These are phyloP conservation scores for Postia placenta DNA, from an alignment of 768 basidiomycete genomes.

Conservation along the genomic window DNA sequence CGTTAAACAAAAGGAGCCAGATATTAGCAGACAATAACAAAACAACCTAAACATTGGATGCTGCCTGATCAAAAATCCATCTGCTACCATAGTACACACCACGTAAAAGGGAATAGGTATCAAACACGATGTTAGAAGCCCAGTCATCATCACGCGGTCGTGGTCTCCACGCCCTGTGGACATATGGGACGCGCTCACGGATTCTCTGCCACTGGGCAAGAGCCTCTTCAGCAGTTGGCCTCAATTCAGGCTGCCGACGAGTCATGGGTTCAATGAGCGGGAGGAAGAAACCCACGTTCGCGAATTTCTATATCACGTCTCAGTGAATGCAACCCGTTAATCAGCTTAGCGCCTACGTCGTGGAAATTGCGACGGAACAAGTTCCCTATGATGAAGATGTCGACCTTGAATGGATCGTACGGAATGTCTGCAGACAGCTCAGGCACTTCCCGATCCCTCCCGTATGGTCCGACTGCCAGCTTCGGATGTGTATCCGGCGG, in stretches of 20 bases:
- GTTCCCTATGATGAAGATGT: slow-evolving; percentile 19
- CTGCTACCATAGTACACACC: no score
- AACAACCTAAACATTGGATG: no score
- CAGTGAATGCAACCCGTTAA: slow-evolving; percentile 1
- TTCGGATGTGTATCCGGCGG: background rate
- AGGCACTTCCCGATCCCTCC: slow-evolving; percentile 13
- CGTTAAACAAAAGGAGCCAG: no score
- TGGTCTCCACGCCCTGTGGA: background rate
- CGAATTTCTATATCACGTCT: slow-evolving; percentile 4
- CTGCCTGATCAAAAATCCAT: no score
- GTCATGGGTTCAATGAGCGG: slow-evolving; percentile 12
- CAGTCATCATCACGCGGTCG: background rate
- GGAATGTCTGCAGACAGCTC: slow-evolving; percentile 12
- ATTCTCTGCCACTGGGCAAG: slow-evolving; percentile 3
- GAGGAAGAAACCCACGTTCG: slow-evolving; percentile 3
- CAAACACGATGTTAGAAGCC: background rate
- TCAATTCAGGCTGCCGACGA: background rate
- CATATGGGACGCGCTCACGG: background rate
- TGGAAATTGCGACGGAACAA: slow-evolving; percentile 6
- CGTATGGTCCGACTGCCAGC: slow-evolving; percentile 10
- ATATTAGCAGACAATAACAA: no score
- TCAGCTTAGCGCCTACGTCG: slow-evolving; percentile 4
- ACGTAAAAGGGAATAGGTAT: background rate
- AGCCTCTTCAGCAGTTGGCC: slow-evolving; percentile 6
- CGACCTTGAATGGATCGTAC: slow-evolving; percentile 22